Conservation (phyloP, 2,329 filamentous ascomycete species). For the Aureobasidium melanogenum region DNA sequence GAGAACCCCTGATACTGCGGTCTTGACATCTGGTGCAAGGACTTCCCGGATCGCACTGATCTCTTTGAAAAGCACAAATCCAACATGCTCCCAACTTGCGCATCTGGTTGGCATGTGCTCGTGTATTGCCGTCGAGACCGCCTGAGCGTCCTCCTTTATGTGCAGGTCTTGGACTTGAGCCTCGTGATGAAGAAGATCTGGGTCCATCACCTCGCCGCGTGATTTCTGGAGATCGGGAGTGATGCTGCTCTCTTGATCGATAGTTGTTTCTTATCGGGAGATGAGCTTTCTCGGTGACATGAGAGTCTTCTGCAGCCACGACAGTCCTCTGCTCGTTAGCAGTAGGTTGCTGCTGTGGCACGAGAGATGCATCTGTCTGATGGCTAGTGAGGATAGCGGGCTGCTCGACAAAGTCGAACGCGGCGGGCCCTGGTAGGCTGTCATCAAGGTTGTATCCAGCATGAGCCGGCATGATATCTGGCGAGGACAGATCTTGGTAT, state of each 20-base stretch:
- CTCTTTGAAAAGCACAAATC: conserved; percentile 40
- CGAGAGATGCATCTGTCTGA: background rate
- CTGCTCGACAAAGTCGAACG: background rate
- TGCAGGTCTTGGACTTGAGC: background rate
- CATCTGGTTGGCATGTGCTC: conserved; percentile 36
- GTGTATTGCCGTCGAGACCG: conserved; percentile 29
- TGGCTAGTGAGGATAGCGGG: background rate
- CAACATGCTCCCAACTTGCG: conserved; percentile 39
- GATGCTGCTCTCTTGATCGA: background rate
- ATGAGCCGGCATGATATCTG: background rate
- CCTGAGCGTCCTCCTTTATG: conserved; percentile 17
- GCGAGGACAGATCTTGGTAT: background rate
- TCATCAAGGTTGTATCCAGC: background rate
- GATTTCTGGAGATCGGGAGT: background rate
- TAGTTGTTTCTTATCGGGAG: background rate
- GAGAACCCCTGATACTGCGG: conserved; percentile 29
- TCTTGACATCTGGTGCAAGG: conserved; percentile 23
- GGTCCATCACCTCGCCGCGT: background rate
- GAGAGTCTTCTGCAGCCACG: background rate
- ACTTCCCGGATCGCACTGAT: conserved; percentile 20
- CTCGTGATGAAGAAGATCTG: background rate
- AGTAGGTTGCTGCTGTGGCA: background rate
- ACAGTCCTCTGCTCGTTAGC: background rate
- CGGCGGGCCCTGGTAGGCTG: background rate
- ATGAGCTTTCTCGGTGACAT: background rate